Base-by-base conservation (phyloP, 2,329 filamentous ascomycete species). In the Ophiostoma sp. region DNA sequence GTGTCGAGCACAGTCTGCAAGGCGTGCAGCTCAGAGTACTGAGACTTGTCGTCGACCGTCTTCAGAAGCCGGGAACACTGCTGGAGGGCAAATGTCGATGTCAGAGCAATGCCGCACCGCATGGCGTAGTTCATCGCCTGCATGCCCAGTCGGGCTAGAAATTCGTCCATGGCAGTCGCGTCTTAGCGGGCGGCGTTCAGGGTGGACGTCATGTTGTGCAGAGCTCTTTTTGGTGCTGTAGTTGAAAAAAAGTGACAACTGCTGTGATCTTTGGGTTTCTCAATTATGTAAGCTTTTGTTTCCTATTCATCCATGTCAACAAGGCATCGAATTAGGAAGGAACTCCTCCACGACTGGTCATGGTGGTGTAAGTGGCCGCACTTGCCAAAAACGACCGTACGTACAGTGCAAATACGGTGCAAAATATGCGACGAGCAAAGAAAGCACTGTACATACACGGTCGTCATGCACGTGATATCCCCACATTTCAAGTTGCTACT, bases 121-220 rank as follows among this genome's bases (percentile, higher is more conserved):
- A 97, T 93, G 76, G 93, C 93, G 85, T 95, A 96, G 80, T 92
- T 96, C 84, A 96, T 89, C 65, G 92, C 91, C 80, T 96, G 92
- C 65, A 81, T 77, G 71, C 84, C 84, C 69, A 87, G 76, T 62
- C 79, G 77, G 65, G 81, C 75, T 69, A 87, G 78, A 71, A 87
- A 82, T 67, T 82, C 82, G 76, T 96, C 92, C 92, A 96, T 96
- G 69, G 41, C 45, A 18, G 36, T 45, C 5, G 40, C 41, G 62
- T 11, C 9, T 58, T 36, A 63, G 27, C 58, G 14, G 27, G 52
- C 11, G 3, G n/a, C 38, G 16, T n/a, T 18, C 6, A 40, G 40
- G 14, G 38, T 12, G 5, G 14, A 11, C 40, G 40, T 44, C 42
- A 18, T 44, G n/a, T 5, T 52, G n/a, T 52, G 42, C 4, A 45